Conservation (phyloP, 768 basidiomycete genomes). For the Lactarius tabidus region DNA sequence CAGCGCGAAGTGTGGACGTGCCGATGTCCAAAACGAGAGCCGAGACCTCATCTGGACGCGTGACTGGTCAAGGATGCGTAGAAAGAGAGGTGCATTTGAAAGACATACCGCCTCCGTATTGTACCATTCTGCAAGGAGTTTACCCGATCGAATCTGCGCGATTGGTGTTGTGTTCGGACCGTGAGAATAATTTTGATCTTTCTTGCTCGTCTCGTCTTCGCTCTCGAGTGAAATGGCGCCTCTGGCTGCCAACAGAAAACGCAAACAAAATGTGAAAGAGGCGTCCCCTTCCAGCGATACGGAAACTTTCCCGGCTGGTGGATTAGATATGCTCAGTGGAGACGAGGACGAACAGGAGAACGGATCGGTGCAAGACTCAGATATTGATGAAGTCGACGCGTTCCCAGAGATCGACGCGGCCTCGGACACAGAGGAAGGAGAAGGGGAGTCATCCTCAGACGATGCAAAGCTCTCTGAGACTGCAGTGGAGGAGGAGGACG, state of each 20-base stretch:
- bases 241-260: conserved; percentile 44
- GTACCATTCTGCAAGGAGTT: conserved; percentile 53
- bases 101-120: conserved; percentile 77
- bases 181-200: conserved; percentile 20
- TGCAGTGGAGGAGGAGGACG: conserved; percentile 31
- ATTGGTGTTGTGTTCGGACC: conserved; percentile 1
- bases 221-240: conserved; percentile 32
- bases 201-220: background rate
- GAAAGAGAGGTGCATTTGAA: background rate
- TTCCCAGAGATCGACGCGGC: conserved; percentile 55
- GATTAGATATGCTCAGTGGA: conserved; percentile 70
- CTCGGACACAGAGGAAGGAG: conserved; percentile 45
- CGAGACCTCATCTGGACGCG: conserved; percentile 84
- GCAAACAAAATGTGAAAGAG: conserved; percentile 51
- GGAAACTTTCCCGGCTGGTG: conserved; percentile 39
- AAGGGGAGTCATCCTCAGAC: conserved; percentile 53
- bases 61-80: background rate
- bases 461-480: conserved; percentile 38
- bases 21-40: conserved; percentile 96
- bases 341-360: conserved; percentile 59
- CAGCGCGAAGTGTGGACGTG: conserved; percentile 82
- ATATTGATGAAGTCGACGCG: conserved; percentile 60
- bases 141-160: conserved; percentile 32
- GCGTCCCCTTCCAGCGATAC: conserved; percentile 30
- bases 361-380: conserved; percentile 37